Conservation (phyloP, 805 yeast species). For the Ogataea nitratoaversa region DNA sequence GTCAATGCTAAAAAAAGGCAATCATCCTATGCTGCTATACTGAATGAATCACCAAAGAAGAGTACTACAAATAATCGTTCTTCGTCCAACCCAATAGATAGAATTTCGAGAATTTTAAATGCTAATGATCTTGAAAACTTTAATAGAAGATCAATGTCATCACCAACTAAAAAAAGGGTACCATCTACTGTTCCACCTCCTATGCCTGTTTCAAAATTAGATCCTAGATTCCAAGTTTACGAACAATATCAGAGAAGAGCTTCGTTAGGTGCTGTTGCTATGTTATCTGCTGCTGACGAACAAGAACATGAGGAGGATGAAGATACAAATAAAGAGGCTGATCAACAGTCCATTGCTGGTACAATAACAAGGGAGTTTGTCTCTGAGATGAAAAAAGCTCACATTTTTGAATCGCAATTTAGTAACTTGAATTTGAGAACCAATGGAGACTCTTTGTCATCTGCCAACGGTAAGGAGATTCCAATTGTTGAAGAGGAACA, state of each 20-base stretch:
- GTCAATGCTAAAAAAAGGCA: constrained; percentile 18
- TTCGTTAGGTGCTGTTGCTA: constrained; percentile 39
- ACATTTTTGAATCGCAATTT: constrained; percentile 40
- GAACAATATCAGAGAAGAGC: constrained; percentile 40
- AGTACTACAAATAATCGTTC: constrained; percentile 28
- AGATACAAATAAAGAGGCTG: constrained; percentile 13
- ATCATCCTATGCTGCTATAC: constrained; percentile 17
- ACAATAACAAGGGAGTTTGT: constrained; percentile 41
- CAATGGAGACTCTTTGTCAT: background rate
- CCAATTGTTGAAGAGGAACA: constrained; percentile 11
- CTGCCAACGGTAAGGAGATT: constrained; percentile 3
- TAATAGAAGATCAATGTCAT: constrained; percentile 44
- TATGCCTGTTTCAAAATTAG: constrained; percentile 53
- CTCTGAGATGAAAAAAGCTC: constrained; percentile 40
- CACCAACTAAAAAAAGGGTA: constrained; percentile 25
- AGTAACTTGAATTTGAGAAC: constrained; percentile 5
- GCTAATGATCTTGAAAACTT: constrained; percentile 40
- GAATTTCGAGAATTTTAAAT: constrained; percentile 38
- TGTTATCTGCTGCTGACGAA: constrained; percentile 25
- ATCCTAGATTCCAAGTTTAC: constrained; percentile 51
- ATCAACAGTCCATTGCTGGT: constrained; percentile 10
- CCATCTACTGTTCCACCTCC: constrained; percentile 37
- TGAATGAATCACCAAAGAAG: constrained; percentile 9
- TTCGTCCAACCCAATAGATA: constrained; percentile 29
- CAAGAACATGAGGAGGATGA: constrained; percentile 29